A percentile compares a stretch with the other conserved stretches of the same genome.
Conservation (phyloP, 108 stramenopile genomes). For the Schizochytrium sp. region DNA sequence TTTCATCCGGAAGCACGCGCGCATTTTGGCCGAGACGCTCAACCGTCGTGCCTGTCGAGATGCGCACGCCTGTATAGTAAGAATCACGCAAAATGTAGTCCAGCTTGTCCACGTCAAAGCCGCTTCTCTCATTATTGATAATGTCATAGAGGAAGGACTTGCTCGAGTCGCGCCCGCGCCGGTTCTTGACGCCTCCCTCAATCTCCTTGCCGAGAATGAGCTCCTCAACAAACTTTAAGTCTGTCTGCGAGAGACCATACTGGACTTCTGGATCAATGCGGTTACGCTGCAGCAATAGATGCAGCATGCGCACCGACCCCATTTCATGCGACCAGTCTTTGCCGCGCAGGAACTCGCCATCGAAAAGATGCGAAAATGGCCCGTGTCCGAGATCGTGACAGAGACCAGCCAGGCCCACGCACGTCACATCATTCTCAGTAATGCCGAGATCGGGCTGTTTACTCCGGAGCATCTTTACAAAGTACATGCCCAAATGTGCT, state of each 20-base stretch:
- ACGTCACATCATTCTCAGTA: slow-evolving; percentile 31
- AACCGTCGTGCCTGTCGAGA: not conserved
- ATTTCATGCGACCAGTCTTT: slow-evolving; percentile 19
- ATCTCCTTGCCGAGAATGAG: slow-evolving; percentile 31
- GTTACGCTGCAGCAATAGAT: slow-evolving; percentile 32
- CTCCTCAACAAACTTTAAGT: slow-evolving; percentile 39
- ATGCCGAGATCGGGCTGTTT: slow-evolving; percentile 33
- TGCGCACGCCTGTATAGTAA: not conserved
- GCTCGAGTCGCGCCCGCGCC: not conserved
- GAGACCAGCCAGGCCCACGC: slow-evolving; percentile 49
- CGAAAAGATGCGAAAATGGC: slow-evolving; percentile 50
- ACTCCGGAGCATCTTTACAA: slow-evolving; percentile 23
- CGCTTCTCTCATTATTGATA: slow-evolving; percentile 42
- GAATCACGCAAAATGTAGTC: slow-evolving; percentile 48
- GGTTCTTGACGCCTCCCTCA: slow-evolving; percentile 9
- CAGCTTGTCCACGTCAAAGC: slow-evolving; percentile 53
- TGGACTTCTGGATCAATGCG: slow-evolving; percentile 17
- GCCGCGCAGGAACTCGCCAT: slow-evolving; percentile 36
- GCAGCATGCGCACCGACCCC: slow-evolving; percentile 31
- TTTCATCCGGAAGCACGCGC: not conserved
- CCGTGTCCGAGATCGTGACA: slow-evolving; percentile 52
- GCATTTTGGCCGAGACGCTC: not conserved
- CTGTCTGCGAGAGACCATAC: slow-evolving; percentile 26
- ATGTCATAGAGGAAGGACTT: slow-evolving; percentile 51
- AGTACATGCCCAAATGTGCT: slow-evolving; percentile 36